Percentiles rank a stretch among this genome's conserved stretches.
These are phyloP conservation scores for Tetracladium setigerum DNA, from an alignment of 495 filamentous ascomycete species.

Conservation along the genomic window DNA sequence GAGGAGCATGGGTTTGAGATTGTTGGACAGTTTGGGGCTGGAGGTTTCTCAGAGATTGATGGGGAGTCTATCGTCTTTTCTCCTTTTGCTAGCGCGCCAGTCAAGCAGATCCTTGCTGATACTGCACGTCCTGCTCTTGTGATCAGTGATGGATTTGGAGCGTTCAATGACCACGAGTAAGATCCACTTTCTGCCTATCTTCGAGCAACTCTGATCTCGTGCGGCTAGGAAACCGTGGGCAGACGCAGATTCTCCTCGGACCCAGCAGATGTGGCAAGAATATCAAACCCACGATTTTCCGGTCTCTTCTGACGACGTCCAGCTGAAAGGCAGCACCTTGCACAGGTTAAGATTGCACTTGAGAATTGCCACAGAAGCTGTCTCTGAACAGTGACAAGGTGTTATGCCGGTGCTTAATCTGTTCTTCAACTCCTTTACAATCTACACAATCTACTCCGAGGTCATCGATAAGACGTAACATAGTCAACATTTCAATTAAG, in stretches of 20 bases:
- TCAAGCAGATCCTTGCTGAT: conserved; percentile 32
- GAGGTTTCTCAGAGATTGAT: conserved; percentile 33
- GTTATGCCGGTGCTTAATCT: too few species aligned
- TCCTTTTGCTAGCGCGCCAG: conserved; percentile 24
- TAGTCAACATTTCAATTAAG: too few species aligned
- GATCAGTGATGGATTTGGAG: conserved; percentile 13
- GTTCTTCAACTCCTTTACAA: too few species aligned
- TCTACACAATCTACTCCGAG: too few species aligned
- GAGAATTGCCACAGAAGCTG: too few species aligned
- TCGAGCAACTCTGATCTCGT: conserved; percentile 18
- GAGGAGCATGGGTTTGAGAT: conserved; percentile 29
- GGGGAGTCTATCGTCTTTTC: conserved; percentile 29
- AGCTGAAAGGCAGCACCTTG: conserved; percentile 1
- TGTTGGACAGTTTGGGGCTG: conserved; percentile 30
- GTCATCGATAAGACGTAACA: too few species aligned
- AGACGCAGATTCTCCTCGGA: conserved; percentile 32
- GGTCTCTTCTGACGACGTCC: conserved; percentile 1
- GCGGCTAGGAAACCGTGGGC: conserved; percentile 24
- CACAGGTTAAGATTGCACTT: too few species aligned
- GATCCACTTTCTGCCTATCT: conserved; percentile 22
- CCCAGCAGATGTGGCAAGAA: conserved; percentile 25
- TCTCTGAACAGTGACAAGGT: too few species aligned
- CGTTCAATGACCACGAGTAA: conserved; percentile 22
- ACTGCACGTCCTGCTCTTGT: conserved; percentile 28
- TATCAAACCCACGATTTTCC: conserved; percentile 23